Evolutionary conservation across 306 rosid genomes (phyloP).

Genomic region (Astragalus membranaceus): DNA sequence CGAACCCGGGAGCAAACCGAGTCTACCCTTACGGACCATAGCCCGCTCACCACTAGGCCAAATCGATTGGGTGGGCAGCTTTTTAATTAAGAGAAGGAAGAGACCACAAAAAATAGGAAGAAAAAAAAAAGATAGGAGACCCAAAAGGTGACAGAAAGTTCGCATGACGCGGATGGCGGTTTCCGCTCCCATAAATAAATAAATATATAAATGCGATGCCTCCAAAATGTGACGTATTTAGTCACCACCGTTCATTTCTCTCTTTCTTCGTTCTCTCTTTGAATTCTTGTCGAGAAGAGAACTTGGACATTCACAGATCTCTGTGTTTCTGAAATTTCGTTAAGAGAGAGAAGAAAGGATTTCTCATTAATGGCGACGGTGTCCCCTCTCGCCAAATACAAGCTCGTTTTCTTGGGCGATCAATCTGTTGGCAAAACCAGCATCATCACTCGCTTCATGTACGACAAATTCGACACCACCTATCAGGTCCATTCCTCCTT

Average conservation of each 20-base stretch:
- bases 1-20: too few species aligned
- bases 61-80: too few species aligned
- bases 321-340: constrained; percentile 1
- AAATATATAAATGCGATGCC: constrained; percentile 28
- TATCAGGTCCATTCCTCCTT: constrained; percentile 48
- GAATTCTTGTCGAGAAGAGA: not conserved
- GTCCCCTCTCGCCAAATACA: constrained; percentile 86
- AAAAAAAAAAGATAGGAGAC: not conserved
- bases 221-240: constrained; percentile 15
- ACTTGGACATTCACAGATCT: constrained; percentile 28
- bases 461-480: constrained; percentile 91
- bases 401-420: constrained; percentile 67
- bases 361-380: constrained; percentile 56
- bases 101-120: not conserved
- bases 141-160: not conserved
- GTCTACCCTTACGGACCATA: too few species aligned
- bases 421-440: constrained; percentile 94
- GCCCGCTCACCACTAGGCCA: too few species aligned
- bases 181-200: constrained; percentile 24
- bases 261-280: not conserved
- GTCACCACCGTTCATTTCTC: not conserved
- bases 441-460: constrained; percentile 95
- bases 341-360: not conserved
- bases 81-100: not conserved
- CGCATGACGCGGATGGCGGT: constrained; percentile 47